Percentiles rank a stretch among this genome's conserved stretches.
These are phyloP conservation scores for Euryodendron excelsum DNA, from an alignment of 148 eudicot genomes.

Conservation along the genomic window DNA sequence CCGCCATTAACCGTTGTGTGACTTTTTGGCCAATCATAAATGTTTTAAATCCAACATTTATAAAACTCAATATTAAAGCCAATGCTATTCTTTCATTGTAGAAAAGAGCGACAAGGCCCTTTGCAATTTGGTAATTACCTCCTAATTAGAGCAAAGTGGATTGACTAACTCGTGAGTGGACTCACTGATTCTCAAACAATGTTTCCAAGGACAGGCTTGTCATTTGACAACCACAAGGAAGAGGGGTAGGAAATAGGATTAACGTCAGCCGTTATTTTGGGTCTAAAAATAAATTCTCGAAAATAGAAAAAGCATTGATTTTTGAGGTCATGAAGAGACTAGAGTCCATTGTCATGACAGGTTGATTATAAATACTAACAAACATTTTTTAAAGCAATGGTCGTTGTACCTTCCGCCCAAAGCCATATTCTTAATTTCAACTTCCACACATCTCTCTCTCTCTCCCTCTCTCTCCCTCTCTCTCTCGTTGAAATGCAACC, in stretches of 20 bases:
- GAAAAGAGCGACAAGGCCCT: too few species aligned
- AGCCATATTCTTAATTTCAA: not conserved
- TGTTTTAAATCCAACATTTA: too few species aligned
- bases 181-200: not conserved
- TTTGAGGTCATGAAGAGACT: constrained; percentile 5
- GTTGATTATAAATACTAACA: not conserved
- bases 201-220: not conserved
- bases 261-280: not conserved
- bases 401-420: not conserved
- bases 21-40: too few species aligned
- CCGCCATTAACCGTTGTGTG: too few species aligned
- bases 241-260: not conserved
- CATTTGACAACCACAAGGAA: not conserved
- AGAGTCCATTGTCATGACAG: not conserved
- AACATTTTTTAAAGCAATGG: not conserved
- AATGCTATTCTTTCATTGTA: too few species aligned
- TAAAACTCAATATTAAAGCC: too few species aligned
- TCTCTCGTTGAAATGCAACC: not conserved
- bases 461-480: not conserved
- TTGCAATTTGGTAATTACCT: too few species aligned
- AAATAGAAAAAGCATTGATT: not conserved
- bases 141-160: too few species aligned
- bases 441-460: not conserved
- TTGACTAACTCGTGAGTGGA: not conserved
- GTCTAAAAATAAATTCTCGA: not conserved